Base-by-base conservation (phyloP, 2,329 filamentous ascomycete species). In the Colletotrichum lindemuthianum region DNA sequence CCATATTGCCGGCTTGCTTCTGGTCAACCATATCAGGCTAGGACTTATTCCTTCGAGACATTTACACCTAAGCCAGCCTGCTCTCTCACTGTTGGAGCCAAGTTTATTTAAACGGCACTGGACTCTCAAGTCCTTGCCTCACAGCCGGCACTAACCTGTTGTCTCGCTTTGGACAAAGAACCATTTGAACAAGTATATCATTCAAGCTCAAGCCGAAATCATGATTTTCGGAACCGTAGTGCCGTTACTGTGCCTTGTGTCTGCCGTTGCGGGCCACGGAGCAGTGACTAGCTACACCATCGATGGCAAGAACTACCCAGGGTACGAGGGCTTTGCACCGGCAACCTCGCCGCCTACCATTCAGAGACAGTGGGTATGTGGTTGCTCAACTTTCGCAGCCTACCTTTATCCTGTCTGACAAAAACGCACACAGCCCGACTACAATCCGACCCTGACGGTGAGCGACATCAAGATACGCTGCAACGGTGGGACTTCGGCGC, bases 401-500 rank as follows among this genome's bases (percentile, higher is more conserved):
- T 4, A 34, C 47, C 24, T 9, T 24, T 3, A 24, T 24, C 16
- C 47, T 12, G 47, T 11, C 43, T 45, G 34, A 49, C 11, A 11
- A 4, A 12, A 6, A 49, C 8, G 11, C 11, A 8, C 5, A 4
- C 33, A 59, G 85, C 79, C 81, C 13, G 77, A 84, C 75, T 86
- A 86, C 77, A 83, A 86, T 75, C 84, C 84, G 6, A 82, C 82
- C 67, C 78, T 81, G 73, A 77, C 76, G 7, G 78, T 82, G 59
- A 78, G 73, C n/a, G 80, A 82, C 71, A 69, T 74, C 56, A 82
- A 81, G 71, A 81, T 87, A 71, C 83, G 82, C 65, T 87, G 85
- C 77, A 87, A 86, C 71, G 84, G 83, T 56, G 84, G 85, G 61
- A 78, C 80, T 60, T 78, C 81, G 33, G 78, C 84, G 7, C 74